Base-by-base conservation (phyloP, 495 filamentous ascomycete species). In the Xylaria intraflava region DNA sequence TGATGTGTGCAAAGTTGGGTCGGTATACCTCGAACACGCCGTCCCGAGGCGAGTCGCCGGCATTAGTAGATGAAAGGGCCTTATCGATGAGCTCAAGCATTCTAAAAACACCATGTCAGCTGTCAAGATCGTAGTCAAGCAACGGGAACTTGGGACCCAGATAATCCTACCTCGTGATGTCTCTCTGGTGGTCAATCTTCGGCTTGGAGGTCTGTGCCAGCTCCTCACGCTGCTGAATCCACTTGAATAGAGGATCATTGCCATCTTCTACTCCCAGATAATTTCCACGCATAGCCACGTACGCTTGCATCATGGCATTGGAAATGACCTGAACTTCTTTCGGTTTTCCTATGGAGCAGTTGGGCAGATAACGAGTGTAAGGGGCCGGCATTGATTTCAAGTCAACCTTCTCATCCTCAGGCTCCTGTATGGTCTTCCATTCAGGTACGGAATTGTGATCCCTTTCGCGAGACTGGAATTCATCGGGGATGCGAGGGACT, bases 271-370 rank as follows among this genome's bases (percentile, higher is more conserved):
- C 53, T 10, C 40, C 51, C 38, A 55, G 40, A 14, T 8, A n/a
- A 16, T 51, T 61, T 14, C 62, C 62, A 27, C 62, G 62, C 62
- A 65, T 65, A 10, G 51, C 39, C 7, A 58, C 14, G 16, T 62
- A 65, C 11, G 60, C 52, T 26, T 56, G 43, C 55, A 62, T 58
- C 51, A 62, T 60, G 10, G 51, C 26, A 24, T 58, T 57, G 8
- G 51, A 53, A 20, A 64, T 24, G 12, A 46, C 36, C n/a, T 53
- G 58, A 14, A 40, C 23, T 5, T 54, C 20, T 3, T 47, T 36
- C 12, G 45, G 30, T 16, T 53, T 43, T 14, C 45, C 26, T 12
- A 42, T 31, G 9, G 56, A 49, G 23, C 60, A 57, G 22, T 47
- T 51, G 31, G 57, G 53, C 17, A 63, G 47, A 29, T 51, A 53